These are phyloP conservation scores for Calonectria ilicicola DNA, from an alignment of 2,329 filamentous ascomycete species.

Conservation along the genomic window DNA sequence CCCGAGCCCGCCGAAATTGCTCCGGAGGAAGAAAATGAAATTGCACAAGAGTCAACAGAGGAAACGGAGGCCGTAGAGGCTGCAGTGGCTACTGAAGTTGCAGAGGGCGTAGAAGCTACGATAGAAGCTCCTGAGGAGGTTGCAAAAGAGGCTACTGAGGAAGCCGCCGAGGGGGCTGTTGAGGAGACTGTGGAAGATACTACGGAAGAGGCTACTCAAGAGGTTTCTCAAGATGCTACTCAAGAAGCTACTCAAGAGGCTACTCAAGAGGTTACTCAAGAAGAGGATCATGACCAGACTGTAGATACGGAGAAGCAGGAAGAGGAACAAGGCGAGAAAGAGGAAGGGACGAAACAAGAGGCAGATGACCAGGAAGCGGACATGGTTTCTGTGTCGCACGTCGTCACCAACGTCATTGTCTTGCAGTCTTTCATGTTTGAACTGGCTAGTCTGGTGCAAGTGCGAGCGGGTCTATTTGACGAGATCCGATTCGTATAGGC, in stretches of 20 bases:
- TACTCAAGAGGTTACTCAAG: not conserved
- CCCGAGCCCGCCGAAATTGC: constrained; percentile 41
- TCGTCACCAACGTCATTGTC: constrained; percentile 83
- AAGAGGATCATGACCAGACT: not conserved
- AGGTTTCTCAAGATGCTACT: not conserved
- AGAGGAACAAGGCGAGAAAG: constrained; percentile 4
- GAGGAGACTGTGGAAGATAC: not conserved
- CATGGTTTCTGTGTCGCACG: constrained; percentile 78
- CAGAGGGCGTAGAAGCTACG: not conserved
- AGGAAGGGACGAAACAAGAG: constrained; percentile 31
- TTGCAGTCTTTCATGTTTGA: constrained; percentile 86
- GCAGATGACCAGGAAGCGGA: constrained; percentile 32
- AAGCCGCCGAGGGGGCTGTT: not conserved
- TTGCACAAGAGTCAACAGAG: not conserved
- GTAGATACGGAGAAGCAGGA: not conserved
- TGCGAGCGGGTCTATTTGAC: constrained; percentile 79
- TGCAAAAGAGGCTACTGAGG: not conserved
- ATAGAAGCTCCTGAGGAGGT: constrained; percentile 13
- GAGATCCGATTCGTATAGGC: constrained; percentile 72
- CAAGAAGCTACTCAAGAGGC: not conserved
- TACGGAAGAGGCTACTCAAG: not conserved
- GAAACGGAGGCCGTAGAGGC: constrained; percentile 4
- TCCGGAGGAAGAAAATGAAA: constrained; percentile 23
- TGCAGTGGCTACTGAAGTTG: not conserved
- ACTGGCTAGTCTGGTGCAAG: constrained; percentile 79